Evolutionary conservation across 1,284 basidiomycete genomes (phyloP), one percentile per base, ranked within the genome.

Genomic region (Abortiporus biennis): DNA sequence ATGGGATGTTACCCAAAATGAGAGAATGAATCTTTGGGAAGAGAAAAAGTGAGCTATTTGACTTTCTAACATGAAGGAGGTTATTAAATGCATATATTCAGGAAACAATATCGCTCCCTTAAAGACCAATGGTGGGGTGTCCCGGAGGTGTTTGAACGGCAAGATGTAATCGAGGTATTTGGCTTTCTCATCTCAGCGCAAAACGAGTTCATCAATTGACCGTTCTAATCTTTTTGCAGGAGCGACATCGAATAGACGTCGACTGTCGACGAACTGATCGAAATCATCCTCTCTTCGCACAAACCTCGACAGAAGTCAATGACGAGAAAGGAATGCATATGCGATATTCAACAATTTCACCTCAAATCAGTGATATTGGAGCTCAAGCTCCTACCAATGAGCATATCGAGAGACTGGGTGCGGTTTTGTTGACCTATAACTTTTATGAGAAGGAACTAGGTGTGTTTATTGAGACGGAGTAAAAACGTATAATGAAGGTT

Each of bases 191-290:
- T 34, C 33, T 16, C 35, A 38, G 45, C 43, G 44, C 43, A 21
- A 12, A 3, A 17, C 9, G 3, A 20, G 24, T 41, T 4, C 16
- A 29, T 19, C 24, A 22, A 17, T 31, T 44, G 22, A 37, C 17
- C 15, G 15, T 30, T 36, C 33, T 36, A 36, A 39, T 20, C 38
- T 23, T 17, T 13, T 12, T 27, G 29, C 43, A 81, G 74, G 88
- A 94, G 62, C 78, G 85, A 27, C 91, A 92, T 65, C 79, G 91
- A 15, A 91, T 92, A 50, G 85, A 96, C 56, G 94, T 99, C 39
- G 96, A 99, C 58, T 98, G 95, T 56, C 81, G 95, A 40, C 78
- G 96, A 11, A 98, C 96, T n/a, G 96, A 99, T 62, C 78, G 95
- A 13, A 86, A 76, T 13, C 92, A 97, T 49, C 79, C 89, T 0